Base-by-base conservation (phyloP, 352 stramenopile genomes). In the Elongisporangium undulatum region DNA sequence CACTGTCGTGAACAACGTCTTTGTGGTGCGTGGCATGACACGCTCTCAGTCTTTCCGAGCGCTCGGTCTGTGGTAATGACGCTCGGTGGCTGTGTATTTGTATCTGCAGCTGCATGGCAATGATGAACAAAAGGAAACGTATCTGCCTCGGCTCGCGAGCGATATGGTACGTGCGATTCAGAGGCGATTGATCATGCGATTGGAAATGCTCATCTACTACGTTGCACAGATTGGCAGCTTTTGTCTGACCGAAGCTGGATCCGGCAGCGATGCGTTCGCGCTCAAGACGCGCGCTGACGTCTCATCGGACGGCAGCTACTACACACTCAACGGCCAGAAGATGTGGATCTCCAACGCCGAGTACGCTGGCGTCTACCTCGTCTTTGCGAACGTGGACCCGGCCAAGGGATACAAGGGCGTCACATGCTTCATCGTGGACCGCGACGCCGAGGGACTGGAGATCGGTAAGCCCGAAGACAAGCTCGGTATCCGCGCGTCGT, bases 281-380 rank as follows among this genome's bases (percentile, higher is more conserved):
- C 81, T 99, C 61, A 96, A 96, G 73, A 99, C 95, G 8, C 93
- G 77, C 9, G 96, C 96, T 1, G 83, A 87, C 1, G 69, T 68
- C 23, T 97, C 86, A 20, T 51, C 77, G 0, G 94, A 98, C 63
- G 89, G 87, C 54, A 97, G 84, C 52, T 97, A 97, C 68, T 99
- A 95, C 73, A 97, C 89, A 17, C 71, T 99, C 12, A 98, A 89
- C 69, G 97, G 97, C 21, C 88, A 91, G 52, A 99, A 99, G 74
- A 88, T 98, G 71, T 99, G 97, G 97, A 99, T 99, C 66, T 98
- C 94, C 34, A 99, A 99, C 74, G 92, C 91, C 13, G 92, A 93
- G 61, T 96, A 99, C 63, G 85, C 96, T 17, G 94, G 94, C 5
- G 87, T 99, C 1, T 98, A 98, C 74, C 75, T 99, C 38, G 94